Evolutionary conservation across 257 asterid genomes (phyloP).

Genomic region (Thymus quinquecostatus): DNA sequence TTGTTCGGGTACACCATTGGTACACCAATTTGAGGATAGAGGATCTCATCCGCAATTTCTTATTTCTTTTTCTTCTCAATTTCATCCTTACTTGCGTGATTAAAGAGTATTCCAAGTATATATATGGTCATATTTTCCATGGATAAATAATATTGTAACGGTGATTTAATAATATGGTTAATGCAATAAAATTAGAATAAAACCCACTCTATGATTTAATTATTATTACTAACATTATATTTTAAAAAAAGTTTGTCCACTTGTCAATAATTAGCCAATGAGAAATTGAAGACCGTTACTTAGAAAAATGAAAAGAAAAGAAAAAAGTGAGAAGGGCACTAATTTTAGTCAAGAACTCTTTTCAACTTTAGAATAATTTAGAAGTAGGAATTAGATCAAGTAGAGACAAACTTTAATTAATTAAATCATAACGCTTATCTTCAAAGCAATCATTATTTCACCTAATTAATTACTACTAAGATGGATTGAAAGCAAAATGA

Average conservation of each 20-base stretch:
- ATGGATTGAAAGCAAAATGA: not conserved
- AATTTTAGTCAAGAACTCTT: conserved; percentile 4
- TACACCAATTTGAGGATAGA: too few relatives aligned
- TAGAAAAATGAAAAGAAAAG: not conserved
- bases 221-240: too few relatives aligned
- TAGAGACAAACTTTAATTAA: conserved; percentile 23
- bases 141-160: too few relatives aligned
- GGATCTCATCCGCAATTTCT: too few relatives aligned
- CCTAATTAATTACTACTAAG: not conserved
- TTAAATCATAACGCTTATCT: conserved; percentile 1
- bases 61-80: too few relatives aligned
- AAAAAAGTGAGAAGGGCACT: not conserved
- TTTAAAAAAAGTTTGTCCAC: conserved; percentile 1
- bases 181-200: too few relatives aligned
- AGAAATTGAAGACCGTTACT: not conserved
- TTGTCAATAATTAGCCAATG: not conserved
- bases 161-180: not conserved
- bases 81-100: too few relatives aligned
- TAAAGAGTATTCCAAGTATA: too few relatives aligned
- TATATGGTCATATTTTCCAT: too few relatives aligned
- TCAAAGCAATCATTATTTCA: conserved; percentile 29
- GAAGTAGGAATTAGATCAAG: conserved; percentile 15
- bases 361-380: conserved; percentile 27
- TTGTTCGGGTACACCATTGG: too few relatives aligned
- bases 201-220: too few relatives aligned